These are phyloP conservation scores for Lentinula lateritia DNA, from an alignment of 768 basidiomycete genomes.

Conservation along the genomic window DNA sequence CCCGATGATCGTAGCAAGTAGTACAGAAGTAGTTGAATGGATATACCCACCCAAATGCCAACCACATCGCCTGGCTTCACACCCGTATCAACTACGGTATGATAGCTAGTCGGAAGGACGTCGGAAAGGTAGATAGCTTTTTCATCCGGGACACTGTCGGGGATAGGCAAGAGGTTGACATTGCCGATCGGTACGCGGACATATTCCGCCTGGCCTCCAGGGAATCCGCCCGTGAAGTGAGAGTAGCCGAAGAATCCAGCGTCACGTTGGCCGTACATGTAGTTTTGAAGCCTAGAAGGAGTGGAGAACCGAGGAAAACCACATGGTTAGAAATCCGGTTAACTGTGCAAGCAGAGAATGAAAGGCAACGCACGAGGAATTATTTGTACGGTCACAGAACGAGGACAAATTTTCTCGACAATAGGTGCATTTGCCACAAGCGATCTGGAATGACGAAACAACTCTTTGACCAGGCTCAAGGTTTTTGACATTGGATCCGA, in stretches of 20 bases:
- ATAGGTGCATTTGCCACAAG: conserved; percentile 66
- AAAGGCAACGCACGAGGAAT: conserved; percentile 40
- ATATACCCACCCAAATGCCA: conserved; percentile 48
- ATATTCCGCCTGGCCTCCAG: conserved; percentile 74
- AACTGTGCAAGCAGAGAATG: conserved; percentile 4
- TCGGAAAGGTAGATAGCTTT: conserved; percentile 53
- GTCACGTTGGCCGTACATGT: conserved; percentile 62
- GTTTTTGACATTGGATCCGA: conserved; percentile 61
- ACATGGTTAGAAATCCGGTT: too few relatives aligned
- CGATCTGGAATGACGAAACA: conserved; percentile 75
- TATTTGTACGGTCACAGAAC: conserved; percentile 71
- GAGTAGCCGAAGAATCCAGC: conserved; percentile 70
- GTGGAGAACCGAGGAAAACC: neutral
- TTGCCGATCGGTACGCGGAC: conserved; percentile 67
- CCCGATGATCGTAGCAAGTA: conserved; percentile 12
- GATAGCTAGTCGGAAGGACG: conserved; percentile 68
- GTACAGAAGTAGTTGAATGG: too few relatives aligned
- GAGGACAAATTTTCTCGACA: conserved; percentile 71
- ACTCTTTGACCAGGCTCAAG: conserved; percentile 63
- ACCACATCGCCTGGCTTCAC: conserved; percentile 70
- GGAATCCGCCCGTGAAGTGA: conserved; percentile 69
- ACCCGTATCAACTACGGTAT: conserved; percentile 67
- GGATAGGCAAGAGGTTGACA: conserved; percentile 67
- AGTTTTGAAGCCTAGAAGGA: conserved; percentile 37
- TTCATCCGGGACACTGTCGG: conserved; percentile 60